A percentile compares a stretch with the other conserved stretches of the same genome.
Evolutionary conservation across 2,329 filamentous ascomycete species (phyloP).

Genomic region (Trichophyton verrucosum): DNA sequence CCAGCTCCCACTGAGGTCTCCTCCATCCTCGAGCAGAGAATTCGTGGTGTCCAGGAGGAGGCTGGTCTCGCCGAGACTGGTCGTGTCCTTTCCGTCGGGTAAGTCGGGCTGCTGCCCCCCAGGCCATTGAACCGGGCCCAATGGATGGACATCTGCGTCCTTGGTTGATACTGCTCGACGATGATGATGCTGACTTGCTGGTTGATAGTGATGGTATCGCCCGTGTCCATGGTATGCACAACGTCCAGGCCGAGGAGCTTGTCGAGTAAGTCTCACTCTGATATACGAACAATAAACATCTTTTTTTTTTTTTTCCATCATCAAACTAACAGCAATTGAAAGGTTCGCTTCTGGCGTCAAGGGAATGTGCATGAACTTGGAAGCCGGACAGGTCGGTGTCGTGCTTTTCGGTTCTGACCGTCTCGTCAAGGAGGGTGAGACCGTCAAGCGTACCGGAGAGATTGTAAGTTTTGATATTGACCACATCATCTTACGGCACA

Average conservation of each 20-base stretch:
- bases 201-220: slow-evolving; percentile 92
- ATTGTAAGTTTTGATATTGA: slow-evolving; percentile 57
- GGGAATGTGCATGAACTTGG: slow-evolving; percentile 99
- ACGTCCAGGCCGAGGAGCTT: slow-evolving; percentile 99
- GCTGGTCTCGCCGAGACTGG: slow-evolving; percentile 93
- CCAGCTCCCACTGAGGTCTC: slow-evolving; percentile 95
- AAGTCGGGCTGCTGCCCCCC: slow-evolving; percentile 24
- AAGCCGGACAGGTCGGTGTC: slow-evolving; percentile 99
- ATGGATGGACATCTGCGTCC: not conserved
- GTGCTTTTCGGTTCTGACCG: slow-evolving; percentile 99
- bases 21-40: slow-evolving; percentile 98
- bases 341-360: slow-evolving; percentile 99
- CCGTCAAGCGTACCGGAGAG: slow-evolving; percentile 97
- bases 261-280: slow-evolving; percentile 67
- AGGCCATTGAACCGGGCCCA: not conserved
- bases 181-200: not conserved
- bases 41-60: slow-evolving; percentile 97
- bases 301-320: slow-evolving; percentile 19
- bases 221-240: slow-evolving; percentile 99
- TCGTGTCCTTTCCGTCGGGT: slow-evolving; percentile 97
- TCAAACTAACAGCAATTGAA: slow-evolving; percentile 12
- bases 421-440: slow-evolving; percentile 99
- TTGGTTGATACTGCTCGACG: not conserved
- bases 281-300: slow-evolving; percentile 7
- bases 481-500: not conserved